These are phyloP conservation scores for Rugonectria rugulosa DNA, from an alignment of 2,329 filamentous ascomycete species.

Conservation along the genomic window DNA sequence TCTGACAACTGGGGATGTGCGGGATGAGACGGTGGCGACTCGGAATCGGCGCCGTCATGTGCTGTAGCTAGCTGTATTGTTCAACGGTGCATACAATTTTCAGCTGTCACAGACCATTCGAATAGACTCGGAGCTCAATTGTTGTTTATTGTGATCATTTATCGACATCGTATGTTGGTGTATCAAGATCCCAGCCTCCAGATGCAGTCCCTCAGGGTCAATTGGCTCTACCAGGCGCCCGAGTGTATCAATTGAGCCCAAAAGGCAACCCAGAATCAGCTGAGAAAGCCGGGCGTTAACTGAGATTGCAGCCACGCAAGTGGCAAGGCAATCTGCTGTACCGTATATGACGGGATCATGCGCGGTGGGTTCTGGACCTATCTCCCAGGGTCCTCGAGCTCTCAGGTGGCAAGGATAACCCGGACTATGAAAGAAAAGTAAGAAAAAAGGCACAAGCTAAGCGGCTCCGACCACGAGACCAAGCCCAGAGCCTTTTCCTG, in stretches of 20 bases:
- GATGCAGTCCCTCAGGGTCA: neutral
- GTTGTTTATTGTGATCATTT: neutral
- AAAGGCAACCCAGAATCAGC: neutral
- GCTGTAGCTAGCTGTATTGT: neutral
- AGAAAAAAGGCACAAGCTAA: neutral
- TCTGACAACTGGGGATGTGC: no score
- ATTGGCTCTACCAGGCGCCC: neutral
- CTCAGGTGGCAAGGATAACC: slow-evolving; percentile 8
- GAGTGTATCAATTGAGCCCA: neutral
- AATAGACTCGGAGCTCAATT: neutral
- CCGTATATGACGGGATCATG: slow-evolving; percentile 5
- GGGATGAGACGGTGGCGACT: no score
- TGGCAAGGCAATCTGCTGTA: neutral
- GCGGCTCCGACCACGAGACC: slow-evolving; percentile 3
- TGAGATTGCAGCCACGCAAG: neutral
- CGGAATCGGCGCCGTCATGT: no score
- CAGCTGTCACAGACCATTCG: no score
- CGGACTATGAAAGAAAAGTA: neutral
- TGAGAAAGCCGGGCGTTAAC: neutral
- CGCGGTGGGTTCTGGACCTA: slow-evolving; percentile 13
- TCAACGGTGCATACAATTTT: no score
- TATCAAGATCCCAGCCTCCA: neutral
- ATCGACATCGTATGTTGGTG: neutral
- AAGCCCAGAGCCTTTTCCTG: neutral
- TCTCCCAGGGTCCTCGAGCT: slow-evolving; percentile 3